Evolutionary conservation across 2,329 filamentous ascomycete species (phyloP).

Genomic region (Diplocarpon rosae): DNA sequence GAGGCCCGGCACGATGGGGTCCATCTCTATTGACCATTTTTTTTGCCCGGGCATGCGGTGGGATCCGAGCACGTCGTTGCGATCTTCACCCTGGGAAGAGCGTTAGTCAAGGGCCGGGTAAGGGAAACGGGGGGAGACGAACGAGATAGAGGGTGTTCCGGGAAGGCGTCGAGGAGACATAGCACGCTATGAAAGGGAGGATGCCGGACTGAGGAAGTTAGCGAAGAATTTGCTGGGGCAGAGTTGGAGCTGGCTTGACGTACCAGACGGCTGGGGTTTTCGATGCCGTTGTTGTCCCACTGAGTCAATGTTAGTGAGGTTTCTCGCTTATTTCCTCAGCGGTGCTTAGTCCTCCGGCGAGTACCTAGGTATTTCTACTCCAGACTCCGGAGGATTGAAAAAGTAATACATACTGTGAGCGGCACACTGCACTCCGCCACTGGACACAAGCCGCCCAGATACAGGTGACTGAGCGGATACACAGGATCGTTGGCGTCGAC

Average conservation of each 20-base stretch:
- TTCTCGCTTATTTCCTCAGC: too few relatives aligned
- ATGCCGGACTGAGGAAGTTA: conserved; percentile 26
- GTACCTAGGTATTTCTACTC: too few relatives aligned
- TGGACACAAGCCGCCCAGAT: conserved; percentile 13
- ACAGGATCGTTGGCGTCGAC: conserved; percentile 21
- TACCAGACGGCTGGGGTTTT: too few relatives aligned
- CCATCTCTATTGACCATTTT: conserved; percentile 13
- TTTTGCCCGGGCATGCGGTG: conserved; percentile 31
- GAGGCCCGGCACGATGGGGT: neutral
- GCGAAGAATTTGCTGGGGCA: too few relatives aligned
- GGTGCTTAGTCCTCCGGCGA: too few relatives aligned
- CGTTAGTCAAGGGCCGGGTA: too few relatives aligned
- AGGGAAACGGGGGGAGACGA: too few relatives aligned
- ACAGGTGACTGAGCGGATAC: conserved; percentile 4
- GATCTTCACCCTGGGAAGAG: conserved; percentile 28
- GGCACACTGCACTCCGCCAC: conserved; percentile 4
- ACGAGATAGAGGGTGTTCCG: conserved; percentile 28
- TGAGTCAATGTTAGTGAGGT: too few relatives aligned
- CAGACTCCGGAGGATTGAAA: too few relatives aligned
- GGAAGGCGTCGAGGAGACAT: conserved; percentile 32
- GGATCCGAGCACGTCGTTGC: conserved; percentile 34
- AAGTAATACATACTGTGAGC: conserved; percentile 24
- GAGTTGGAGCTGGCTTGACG: too few relatives aligned
- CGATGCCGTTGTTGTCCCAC: too few relatives aligned
- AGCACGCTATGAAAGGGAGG: conserved; percentile 33